Evolutionary conservation across 306 rosid genomes (phyloP).

Genomic region (Adenanthera pavonina): DNA sequence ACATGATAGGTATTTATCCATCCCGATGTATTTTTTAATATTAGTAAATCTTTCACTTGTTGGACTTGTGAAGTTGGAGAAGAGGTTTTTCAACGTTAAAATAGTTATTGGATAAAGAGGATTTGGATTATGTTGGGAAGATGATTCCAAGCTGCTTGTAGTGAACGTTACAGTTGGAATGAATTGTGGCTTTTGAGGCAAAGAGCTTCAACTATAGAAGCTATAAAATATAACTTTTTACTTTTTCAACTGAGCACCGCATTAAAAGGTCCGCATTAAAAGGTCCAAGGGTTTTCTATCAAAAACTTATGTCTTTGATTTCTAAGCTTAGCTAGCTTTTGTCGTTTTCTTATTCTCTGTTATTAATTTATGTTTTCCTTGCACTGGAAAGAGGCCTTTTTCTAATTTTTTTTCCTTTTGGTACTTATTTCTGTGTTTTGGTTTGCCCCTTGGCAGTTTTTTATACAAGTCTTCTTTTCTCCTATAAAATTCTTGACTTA

Average conservation of each 20-base stretch:
- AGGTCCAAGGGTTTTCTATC: background rate
- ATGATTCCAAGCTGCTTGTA: conserved; percentile 31
- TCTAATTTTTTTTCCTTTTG: background rate
- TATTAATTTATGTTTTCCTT: background rate
- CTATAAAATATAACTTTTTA: conserved; percentile 18
- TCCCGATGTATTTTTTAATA: conserved; percentile 32
- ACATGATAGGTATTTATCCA: conserved; percentile 79
- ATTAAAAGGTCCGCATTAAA: too few species aligned
- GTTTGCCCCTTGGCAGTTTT: conserved; percentile 17
- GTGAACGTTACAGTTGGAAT: conserved; percentile 27
- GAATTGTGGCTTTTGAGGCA: conserved; percentile 16
- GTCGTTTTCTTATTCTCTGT: background rate
- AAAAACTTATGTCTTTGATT: background rate
- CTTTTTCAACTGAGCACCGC: background rate
- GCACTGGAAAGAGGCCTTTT: background rate
- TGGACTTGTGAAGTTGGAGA: conserved; percentile 27
- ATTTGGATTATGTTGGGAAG: conserved; percentile 25
- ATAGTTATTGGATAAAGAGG: background rate
- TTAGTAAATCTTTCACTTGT: conserved; percentile 27
- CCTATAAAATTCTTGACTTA: background rate
- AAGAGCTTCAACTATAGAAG: conserved; percentile 26
- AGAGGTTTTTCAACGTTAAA: conserved; percentile 3
- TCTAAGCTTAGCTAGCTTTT: background rate
- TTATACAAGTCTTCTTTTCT: background rate
- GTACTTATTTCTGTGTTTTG: background rate